Percentiles rank a stretch among this genome's conserved stretches.
phyloP scores from a whole-genome alignment of 305 asterid genomes.

The Striga hermonthica region DNA sequence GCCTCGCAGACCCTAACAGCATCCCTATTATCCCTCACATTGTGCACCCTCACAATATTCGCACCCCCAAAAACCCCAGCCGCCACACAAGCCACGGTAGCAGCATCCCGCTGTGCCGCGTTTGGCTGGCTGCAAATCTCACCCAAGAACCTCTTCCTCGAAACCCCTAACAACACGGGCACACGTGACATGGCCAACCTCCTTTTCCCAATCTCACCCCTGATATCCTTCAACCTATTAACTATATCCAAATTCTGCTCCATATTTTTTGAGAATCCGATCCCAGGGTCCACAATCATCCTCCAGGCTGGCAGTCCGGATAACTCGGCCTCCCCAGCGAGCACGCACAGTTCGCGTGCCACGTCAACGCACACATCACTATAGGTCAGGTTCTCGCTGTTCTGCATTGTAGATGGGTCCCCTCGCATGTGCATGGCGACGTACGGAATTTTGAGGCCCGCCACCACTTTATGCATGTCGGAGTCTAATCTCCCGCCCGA shows the following conservation, averaged over 20 bases:
- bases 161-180: conserved; percentile 77
- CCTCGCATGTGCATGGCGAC: conserved; percentile 91
- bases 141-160: conserved; percentile 89
- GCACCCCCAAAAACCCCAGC: conserved; percentile 75
- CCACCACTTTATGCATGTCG: conserved; percentile 50
- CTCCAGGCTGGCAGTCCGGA: conserved; percentile 94
- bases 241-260: conserved; percentile 73
- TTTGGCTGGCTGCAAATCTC: conserved; percentile 54
- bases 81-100: conserved; percentile 69
- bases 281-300: conserved; percentile 76
- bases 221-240: conserved; percentile 45
- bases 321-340: conserved; percentile 65
- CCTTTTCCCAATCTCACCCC: conserved; percentile 54
- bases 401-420: conserved; percentile 84
- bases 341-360: conserved; percentile 52
- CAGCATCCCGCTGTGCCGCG: conserved; percentile 68
- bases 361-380: conserved; percentile 60
- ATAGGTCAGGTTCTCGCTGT: conserved; percentile 52
- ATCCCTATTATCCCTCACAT: conserved; percentile 62
- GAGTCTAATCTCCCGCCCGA: conserved; percentile 74
- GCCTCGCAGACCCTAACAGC: conserved; percentile 86
- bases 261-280: conserved; percentile 80
- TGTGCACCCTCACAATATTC: conserved; percentile 83
- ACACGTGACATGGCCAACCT: conserved; percentile 69
- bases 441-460: conserved; percentile 64